Base-by-base conservation (phyloP, 164 flowering plant genomes). In the Cinnamomum micranthum region DNA sequence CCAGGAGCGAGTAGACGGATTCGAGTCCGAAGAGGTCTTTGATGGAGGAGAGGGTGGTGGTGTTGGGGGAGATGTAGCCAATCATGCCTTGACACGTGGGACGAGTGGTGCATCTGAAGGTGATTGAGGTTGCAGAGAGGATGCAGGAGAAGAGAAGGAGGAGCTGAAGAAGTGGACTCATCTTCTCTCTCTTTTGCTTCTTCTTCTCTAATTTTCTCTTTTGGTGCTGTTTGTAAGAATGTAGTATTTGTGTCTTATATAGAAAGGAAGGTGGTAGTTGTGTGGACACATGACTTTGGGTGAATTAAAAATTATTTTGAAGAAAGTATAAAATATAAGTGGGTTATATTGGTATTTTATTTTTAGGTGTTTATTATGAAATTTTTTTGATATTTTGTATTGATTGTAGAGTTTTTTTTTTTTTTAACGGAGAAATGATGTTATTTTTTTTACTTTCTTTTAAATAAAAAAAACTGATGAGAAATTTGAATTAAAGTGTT, bases 41-140 rank as follows among this genome's bases (percentile, higher is more conserved):
- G 86, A 94, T 78, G 76, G 62, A 28, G 81, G 80, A 31, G 74
- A 86, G 76, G 28, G 90, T 86, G 80, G 94, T 91, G 52, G 76
- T 24, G 86, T 89, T 90, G 60, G 81, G 83, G 20, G 86, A 7
- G 10, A 77, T 60, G 87, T 89, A 94, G 84, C 82, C 94, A 23
- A 90, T 73, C 20, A 92, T 75, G 50, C 90, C 68, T n/a, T 75
- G 74, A 74, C 98, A 93, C 7, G 78, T 77, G 77, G 85, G 2
- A 15, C 28, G 50, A 3, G 79, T 0, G 31, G 72, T 7, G 82
- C 97, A 87, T 14, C 73, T 84, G 89, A 86, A 89, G 70, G 41
- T 3, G 71, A 31, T 60, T 11, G 77, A 23, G 47, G 80, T 73
- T n/a, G 78, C 51, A 17, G 51, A 2, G n/a, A 52, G 1, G 75